phyloP scores from a whole-genome alignment of 305 asterid genomes.

The Ilex paraguariensis region DNA sequence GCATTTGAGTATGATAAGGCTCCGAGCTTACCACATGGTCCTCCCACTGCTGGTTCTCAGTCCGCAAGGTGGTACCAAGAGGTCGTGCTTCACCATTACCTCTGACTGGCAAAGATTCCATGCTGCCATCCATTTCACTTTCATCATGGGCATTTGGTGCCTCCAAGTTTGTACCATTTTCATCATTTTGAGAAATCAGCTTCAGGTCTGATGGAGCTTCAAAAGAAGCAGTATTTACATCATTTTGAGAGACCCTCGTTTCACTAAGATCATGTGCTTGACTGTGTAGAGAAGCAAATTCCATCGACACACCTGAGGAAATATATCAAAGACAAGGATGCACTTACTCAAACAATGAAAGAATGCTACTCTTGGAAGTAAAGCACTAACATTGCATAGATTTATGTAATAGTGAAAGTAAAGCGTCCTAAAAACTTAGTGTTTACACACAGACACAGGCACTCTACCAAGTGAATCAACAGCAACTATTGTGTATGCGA shows the following conservation, averaged over 20 bases:
- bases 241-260: slow-evolving; percentile 45
- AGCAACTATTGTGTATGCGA: too few relatives aligned
- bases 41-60: slow-evolving; percentile 26
- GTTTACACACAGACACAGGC: too few relatives aligned
- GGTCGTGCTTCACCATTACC: slow-evolving; percentile 32
- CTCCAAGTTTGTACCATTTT: slow-evolving; percentile 17
- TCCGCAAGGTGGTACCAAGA: slow-evolving; percentile 20
- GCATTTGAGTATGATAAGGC: slow-evolving; percentile 18
- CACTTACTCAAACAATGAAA: neutral
- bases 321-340: slow-evolving; percentile 8
- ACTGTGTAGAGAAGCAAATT: slow-evolving; percentile 55
- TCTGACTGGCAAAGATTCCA: slow-evolving; percentile 14
- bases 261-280: slow-evolving; percentile 52
- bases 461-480: too few relatives aligned
- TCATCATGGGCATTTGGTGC: slow-evolving; percentile 11
- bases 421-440: too few relatives aligned
- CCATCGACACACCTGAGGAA: slow-evolving; percentile 56
- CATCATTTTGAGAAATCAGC: slow-evolving; percentile 30
- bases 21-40: slow-evolving; percentile 19
- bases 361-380: neutral
- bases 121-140: slow-evolving; percentile 24
- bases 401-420: neutral
- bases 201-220: slow-evolving; percentile 26
- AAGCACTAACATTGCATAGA: neutral
- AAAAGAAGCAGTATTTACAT: slow-evolving; percentile 26